Percentiles rank a stretch among this genome's conserved stretches.
phyloP scores from a whole-genome alignment of 495 filamentous ascomycete species.

The Penicillium psychrofluorescens region DNA sequence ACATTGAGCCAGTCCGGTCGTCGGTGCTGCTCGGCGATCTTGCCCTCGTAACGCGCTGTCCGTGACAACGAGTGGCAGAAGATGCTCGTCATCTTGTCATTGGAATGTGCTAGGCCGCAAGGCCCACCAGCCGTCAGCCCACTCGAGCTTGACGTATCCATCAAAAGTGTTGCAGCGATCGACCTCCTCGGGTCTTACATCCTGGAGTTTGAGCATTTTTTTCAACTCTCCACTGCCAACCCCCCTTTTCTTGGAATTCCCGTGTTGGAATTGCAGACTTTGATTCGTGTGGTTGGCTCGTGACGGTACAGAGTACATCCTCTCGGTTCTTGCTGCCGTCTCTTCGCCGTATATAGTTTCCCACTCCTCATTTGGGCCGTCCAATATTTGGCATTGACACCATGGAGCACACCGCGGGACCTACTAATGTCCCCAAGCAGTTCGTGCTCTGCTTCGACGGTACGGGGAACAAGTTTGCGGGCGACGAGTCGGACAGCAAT shows the following conservation, averaged over 20 bases:
- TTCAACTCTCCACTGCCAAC: neutral
- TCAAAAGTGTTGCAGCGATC: slow-evolving; percentile 19
- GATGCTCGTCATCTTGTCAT: neutral
- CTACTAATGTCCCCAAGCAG: slow-evolving; percentile 29
- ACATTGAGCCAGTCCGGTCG: no score
- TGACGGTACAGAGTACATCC: no score
- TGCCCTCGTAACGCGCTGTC: no score
- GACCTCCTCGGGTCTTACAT: slow-evolving; percentile 9
- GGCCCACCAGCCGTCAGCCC: slow-evolving; percentile 7
- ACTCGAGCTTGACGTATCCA: slow-evolving; percentile 19
- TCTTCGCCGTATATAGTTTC: no score
- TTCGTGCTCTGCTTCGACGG: slow-evolving; percentile 86
- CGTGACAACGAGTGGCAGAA: neutral
- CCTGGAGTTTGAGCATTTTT: slow-evolving; percentile 2
- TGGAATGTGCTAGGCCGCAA: slow-evolving; percentile 6
- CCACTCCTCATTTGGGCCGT: no score
- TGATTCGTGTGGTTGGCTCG: no score
- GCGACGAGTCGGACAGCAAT: slow-evolving; percentile 77
- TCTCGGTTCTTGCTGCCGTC: no score
- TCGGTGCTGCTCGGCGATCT: no score
- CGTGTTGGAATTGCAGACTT: no score
- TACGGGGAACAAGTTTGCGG: slow-evolving; percentile 80
- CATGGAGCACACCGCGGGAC: slow-evolving; percentile 12
- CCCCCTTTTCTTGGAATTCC: neutral
- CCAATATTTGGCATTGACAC: neutral